Percentiles rank a stretch among this genome's conserved stretches.
Evolutionary conservation across 2,329 filamentous ascomycete species (phyloP).

Genomic region (Stylonectria norvegica): DNA sequence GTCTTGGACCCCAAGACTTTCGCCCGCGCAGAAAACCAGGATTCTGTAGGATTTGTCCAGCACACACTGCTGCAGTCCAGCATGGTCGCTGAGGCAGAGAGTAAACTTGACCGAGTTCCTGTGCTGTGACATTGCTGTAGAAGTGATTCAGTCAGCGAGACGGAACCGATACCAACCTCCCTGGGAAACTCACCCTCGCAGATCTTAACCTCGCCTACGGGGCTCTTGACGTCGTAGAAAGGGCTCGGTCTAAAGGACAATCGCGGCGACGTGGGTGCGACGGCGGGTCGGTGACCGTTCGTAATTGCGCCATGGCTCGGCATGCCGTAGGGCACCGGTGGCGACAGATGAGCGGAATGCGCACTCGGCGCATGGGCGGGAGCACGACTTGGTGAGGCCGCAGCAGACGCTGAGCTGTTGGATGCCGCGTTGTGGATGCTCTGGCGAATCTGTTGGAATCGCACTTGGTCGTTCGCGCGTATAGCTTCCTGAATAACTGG

Average conservation of each 20-base stretch:
- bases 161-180: background rate
- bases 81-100: constrained; percentile 49
- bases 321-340: constrained; percentile 20
- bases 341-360: constrained; percentile 11
- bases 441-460: constrained; percentile 43
- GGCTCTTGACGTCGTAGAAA: constrained; percentile 71
- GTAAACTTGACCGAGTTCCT: constrained; percentile 45
- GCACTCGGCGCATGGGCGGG: constrained; percentile 6
- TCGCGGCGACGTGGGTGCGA: constrained; percentile 14
- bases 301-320: constrained; percentile 13
- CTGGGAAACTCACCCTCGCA: constrained; percentile 64
- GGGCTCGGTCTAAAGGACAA: constrained; percentile 67
- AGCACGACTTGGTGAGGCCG: constrained; percentile 16
- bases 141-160: constrained; percentile 2
- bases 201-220: constrained; percentile 61
- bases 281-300: constrained; percentile 19
- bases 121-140: constrained; percentile 53
- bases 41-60: constrained; percentile 63
- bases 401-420: constrained; percentile 20
- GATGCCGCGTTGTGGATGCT: constrained; percentile 38
- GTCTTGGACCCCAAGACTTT: constrained; percentile 63
- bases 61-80: constrained; percentile 53
- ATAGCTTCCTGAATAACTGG: constrained; percentile 43
- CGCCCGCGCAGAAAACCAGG: constrained; percentile 78
- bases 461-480: constrained; percentile 35